Percentiles rank a stretch among this genome's conserved stretches.
Evolutionary conservation across 495 filamentous ascomycete species (phyloP).

Genomic region (Xylaria palmicola): DNA sequence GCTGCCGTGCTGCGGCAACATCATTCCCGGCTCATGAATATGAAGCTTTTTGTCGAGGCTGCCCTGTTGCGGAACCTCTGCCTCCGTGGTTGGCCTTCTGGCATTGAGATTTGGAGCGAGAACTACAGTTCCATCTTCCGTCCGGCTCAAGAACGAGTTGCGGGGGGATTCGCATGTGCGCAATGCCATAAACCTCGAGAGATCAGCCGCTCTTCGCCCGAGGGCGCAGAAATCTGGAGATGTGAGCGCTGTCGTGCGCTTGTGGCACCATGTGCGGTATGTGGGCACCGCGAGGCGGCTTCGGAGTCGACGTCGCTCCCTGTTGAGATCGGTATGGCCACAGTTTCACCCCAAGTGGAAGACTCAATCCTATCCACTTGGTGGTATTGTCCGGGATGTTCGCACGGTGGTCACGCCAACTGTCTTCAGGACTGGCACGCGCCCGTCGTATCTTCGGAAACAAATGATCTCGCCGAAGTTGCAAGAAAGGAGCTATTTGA

Average conservation of each 20-base stretch:
- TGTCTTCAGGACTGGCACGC: slow-evolving; percentile 69
- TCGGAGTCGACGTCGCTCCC: slow-evolving; percentile 17
- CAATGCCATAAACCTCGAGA: slow-evolving; percentile 53
- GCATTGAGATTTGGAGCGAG: slow-evolving; percentile 40
- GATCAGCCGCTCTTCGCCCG: slow-evolving; percentile 40
- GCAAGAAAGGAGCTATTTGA: slow-evolving; percentile 26
- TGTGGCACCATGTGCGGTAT: slow-evolving; percentile 47
- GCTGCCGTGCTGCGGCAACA: slow-evolving; percentile 60
- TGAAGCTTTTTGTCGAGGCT: slow-evolving; percentile 66
- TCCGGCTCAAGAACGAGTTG: slow-evolving; percentile 49
- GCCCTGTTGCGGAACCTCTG: slow-evolving; percentile 67
- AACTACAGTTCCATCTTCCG: slow-evolving; percentile 62
- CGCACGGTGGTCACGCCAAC: slow-evolving; percentile 69
- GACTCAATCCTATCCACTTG: slow-evolving; percentile 46
- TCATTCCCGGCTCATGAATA: slow-evolving; percentile 61
- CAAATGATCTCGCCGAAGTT: slow-evolving; percentile 9
- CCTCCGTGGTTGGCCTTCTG: slow-evolving; percentile 48
- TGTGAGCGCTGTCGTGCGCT: slow-evolving; percentile 44
- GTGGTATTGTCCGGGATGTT: slow-evolving; percentile 73
- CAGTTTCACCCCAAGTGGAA: slow-evolving; percentile 17
- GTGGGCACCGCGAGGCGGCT: slow-evolving; percentile 38
- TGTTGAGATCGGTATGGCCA: slow-evolving; percentile 30
- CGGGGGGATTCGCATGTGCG: slow-evolving; percentile 48
- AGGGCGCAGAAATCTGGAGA: slow-evolving; percentile 42
- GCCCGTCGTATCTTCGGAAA: slow-evolving; percentile 21